A percentile compares a stretch with the other conserved stretches of the same genome.
These are phyloP conservation scores for Sugiyamaella sp. DNA, from an alignment of 1,139 yeast genomes.

Conservation along the genomic window DNA sequence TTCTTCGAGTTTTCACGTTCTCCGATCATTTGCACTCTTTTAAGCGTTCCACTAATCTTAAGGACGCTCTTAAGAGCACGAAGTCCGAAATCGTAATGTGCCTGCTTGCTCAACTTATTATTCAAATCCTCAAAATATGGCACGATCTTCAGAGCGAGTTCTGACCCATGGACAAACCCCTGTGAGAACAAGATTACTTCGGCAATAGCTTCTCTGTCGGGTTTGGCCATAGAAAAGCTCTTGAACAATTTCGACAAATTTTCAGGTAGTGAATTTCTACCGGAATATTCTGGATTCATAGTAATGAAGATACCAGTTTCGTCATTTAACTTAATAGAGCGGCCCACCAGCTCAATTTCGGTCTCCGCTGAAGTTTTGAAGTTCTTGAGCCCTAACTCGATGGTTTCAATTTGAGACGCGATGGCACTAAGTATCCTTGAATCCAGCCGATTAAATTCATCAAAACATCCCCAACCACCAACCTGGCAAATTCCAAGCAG, in stretches of 20 bases:
- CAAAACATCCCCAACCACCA: conserved; percentile 97
- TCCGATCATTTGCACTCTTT: conserved; percentile 35
- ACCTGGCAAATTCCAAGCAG: conserved; percentile 80
- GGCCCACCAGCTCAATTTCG: conserved; percentile 55
- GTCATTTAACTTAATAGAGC: conserved; percentile 47
- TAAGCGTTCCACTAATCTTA: conserved; percentile 58
- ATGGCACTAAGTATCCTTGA: conserved; percentile 78
- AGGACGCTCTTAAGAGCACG: conserved; percentile 75
- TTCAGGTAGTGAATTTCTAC: conserved; percentile 82
- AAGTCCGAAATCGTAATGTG: conserved; percentile 89
- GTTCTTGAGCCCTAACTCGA: conserved; percentile 49
- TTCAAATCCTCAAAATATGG: conserved; percentile 56
- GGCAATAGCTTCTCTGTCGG: conserved; percentile 71
- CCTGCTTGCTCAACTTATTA: conserved; percentile 51
- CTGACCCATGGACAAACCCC: conserved; percentile 59
- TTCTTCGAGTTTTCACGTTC: too few relatives aligned
- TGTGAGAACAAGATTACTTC: conserved; percentile 73
- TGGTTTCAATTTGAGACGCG: conserved; percentile 76
- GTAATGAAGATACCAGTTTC: conserved; percentile 79
- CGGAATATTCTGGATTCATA: conserved; percentile 89
- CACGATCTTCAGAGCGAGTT: conserved; percentile 56
- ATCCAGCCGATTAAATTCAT: conserved; percentile 86
- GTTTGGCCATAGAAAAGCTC: conserved; percentile 70
- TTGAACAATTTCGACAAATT: conserved; percentile 80
- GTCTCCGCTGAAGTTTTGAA: conserved; percentile 21